Evolutionary conservation across 1,284 basidiomycete genomes (phyloP).

Genomic region (Tremellales sp.): DNA sequence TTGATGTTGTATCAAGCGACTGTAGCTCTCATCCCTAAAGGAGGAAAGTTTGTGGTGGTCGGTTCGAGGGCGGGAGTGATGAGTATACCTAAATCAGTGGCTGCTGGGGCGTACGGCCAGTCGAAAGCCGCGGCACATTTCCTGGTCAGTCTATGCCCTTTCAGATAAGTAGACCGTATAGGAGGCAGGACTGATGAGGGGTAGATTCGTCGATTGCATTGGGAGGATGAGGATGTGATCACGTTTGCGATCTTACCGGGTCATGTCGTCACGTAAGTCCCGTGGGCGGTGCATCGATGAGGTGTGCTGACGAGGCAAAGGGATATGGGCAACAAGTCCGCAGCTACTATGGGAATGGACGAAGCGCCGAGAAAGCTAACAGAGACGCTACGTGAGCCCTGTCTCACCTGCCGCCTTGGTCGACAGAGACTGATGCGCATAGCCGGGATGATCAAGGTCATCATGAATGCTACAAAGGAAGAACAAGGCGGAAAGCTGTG

Average conservation of each 20-base stretch:
- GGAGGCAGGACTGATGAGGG: conserved; percentile 8
- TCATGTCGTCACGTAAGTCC: conserved; percentile 16
- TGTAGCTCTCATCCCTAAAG: conserved; percentile 8
- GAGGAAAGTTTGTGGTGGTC: conserved; percentile 18
- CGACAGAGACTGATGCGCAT: too few species aligned
- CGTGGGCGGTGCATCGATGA: neutral
- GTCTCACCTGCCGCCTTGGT: neutral
- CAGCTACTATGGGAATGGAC: conserved; percentile 8
- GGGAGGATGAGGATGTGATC: conserved; percentile 13
- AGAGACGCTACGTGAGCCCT: conserved; percentile 14
- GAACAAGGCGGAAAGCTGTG: neutral
- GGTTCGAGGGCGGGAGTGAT: conserved; percentile 11
- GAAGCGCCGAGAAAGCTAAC: conserved; percentile 9
- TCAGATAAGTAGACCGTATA: neutral
- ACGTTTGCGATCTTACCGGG: conserved; percentile 13
- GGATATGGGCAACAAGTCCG: conserved; percentile 14
- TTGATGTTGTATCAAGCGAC: conserved; percentile 23
- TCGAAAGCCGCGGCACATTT: conserved; percentile 11
- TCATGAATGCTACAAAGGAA: neutral
- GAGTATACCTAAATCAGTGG: neutral
- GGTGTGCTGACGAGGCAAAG: neutral
- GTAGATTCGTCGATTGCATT: conserved; percentile 11
- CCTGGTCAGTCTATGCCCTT: neutral
- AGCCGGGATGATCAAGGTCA: conserved; percentile 7
- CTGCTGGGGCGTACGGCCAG: conserved; percentile 11